These are phyloP conservation scores for Saccharomycopsis oosterbeekiorum DNA, from an alignment of 805 yeast species.

Conservation along the genomic window DNA sequence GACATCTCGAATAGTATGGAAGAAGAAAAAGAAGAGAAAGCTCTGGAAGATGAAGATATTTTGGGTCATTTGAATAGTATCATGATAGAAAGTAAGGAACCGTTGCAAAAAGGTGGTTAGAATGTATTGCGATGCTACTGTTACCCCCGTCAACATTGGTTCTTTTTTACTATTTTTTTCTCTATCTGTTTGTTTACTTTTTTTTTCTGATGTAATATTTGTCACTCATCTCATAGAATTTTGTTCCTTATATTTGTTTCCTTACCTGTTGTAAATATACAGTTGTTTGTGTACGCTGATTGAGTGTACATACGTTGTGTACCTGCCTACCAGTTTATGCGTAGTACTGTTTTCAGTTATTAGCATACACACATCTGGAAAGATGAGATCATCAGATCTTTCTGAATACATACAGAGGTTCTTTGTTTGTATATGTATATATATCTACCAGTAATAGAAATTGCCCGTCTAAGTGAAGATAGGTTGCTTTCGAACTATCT, in stretches of 20 bases:
- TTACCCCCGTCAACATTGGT: not conserved
- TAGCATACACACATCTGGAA: not conserved
- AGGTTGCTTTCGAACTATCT: no score
- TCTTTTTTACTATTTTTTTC: not conserved
- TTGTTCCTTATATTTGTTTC: not conserved
- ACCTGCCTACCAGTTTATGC: not conserved
- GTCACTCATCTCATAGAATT: no score
- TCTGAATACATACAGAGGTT: not conserved
- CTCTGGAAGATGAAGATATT: slow-evolving; percentile 21
- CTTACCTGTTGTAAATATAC: not conserved
- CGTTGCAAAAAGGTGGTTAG: slow-evolving; percentile 36
- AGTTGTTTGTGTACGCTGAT: no score
- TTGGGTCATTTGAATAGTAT: slow-evolving; percentile 35
- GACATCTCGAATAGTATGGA: not conserved
- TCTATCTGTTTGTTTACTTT: not conserved
- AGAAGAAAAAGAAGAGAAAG: not conserved
- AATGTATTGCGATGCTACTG: not conserved
- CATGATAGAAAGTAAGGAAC: slow-evolving; percentile 37
- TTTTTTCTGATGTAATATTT: no score
- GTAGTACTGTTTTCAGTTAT: not conserved
- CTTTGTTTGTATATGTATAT: not conserved
- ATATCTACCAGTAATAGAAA: not conserved
- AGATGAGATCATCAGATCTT: not conserved
- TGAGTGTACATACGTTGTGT: not conserved
- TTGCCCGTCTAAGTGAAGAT: no score